Base-by-base conservation (phyloP, 1,139 yeast genomes). In the Pichia sp. region DNA sequence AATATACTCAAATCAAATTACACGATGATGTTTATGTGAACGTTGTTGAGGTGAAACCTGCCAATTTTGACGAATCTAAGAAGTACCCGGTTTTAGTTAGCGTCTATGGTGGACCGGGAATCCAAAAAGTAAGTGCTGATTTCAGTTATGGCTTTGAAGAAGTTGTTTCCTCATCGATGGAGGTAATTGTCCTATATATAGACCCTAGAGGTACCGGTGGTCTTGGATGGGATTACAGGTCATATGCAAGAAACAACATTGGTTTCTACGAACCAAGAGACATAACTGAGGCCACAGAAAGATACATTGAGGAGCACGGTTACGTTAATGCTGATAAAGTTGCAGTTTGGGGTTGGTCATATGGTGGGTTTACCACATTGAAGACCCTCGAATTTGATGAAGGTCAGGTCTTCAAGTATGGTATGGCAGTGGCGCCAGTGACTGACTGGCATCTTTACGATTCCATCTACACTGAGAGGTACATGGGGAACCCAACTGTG, bases 181-280 rank as follows among this genome's bases (percentile, higher is more conserved):
- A 83, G 50, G 80, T 86, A 0, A 71, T 91, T 23, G 86, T 88
- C 0, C 69, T 91, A 27, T 72, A 79, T 22, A 80, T 91, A 25
- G 99, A 91, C 50, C 98, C 98, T 7, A 68, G 98, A 50, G 98
- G 98, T 3, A 88, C 98, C 0, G 95, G 88, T 3, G 87, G 83
- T 22, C 76, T 77, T 59, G 95, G 95, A 6, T 85, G 96, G 82
- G 62, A 63, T 29, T 79, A 73, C 56, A 72, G 77, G 50, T 61
- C 84, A 0, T 77, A 69, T 60, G 94, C 91, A 0, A 73, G 69
- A 11, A 70, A 71, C 30, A 70, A 73, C 7, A 69, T 93, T 32
- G 99, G 99, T 2, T 69, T 72, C 46, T 83, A 85, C 81, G 99
- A 91, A 56, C 83, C 95, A 5, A 65, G 80, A 30, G 99, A 91